Evolutionary conservation across 768 basidiomycete species (phyloP), one percentile per base, ranked within the genome.

Genomic region (Tylopilus felleus): DNA sequence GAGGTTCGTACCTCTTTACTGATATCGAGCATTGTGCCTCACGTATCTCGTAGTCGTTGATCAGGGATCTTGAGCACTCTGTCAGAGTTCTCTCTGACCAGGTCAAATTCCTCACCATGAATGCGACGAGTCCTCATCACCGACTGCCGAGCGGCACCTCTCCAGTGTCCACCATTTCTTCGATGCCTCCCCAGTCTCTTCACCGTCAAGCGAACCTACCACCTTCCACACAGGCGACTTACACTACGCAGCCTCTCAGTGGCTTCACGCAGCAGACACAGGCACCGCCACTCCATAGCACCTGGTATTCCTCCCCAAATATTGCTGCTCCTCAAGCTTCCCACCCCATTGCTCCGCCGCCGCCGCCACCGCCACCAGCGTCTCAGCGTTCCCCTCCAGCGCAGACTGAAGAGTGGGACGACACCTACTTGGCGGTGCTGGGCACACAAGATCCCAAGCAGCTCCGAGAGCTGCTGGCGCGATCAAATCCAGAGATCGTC

Each of bases 301-400:
- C 69, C n/a, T 90, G 88, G 88, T 88, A 84, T 66, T 67, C 75
- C 5, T 67, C 68, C 28, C 71, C 82, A 2, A 72, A 75, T 22
- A 88, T 91, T 45, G 87, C 86, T 47, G 88, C 89, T 3, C 89
- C 89, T 39, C 89, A 90, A 58, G 88, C 88, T 1, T 91, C 89
- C 0, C 88, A 90, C 61, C 89, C 87, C 27, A 81, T 85, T 9
- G 83, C 85, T 17, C 79, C 86, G 16, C 87, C 86, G 2, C 88
- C 75, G 3, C 73, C 73, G 0, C 70, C 73, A 10, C 67, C 73
- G 3, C 68, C 47, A 33, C 71, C 63, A 42, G 65, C 71, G 49
- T 81, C 81, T 51, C 73, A 66, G 50, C 74, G 78, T 57, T 74
- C 82, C 27, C 80, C 81, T 16, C 78, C 85, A n/a, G 71, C 75